Conservation (phyloP, 768 basidiomycete genomes). For the Podaxis mareebaensis region DNA sequence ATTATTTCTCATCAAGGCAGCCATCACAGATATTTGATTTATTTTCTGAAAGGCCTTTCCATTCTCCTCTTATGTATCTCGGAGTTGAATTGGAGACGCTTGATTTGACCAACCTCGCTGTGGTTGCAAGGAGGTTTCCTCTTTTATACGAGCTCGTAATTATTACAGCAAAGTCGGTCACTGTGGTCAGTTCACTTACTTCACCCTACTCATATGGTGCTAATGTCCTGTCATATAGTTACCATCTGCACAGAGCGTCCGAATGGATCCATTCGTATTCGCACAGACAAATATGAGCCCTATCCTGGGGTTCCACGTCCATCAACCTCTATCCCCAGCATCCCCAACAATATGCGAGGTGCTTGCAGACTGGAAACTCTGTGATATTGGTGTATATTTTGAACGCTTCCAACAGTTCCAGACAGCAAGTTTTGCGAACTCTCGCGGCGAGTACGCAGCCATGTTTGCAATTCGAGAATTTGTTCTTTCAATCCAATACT, state of each 20-base stretch:
- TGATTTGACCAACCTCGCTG: not conserved
- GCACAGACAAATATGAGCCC: not conserved
- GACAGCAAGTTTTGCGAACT: not conserved
- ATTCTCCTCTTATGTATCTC: not conserved
- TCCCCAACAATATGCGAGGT: not conserved
- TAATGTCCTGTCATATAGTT: not conserved
- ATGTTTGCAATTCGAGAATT: not conserved
- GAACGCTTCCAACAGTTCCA: slow-evolving; percentile 5
- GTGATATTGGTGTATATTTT: slow-evolving; percentile 11
- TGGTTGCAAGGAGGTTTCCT: slow-evolving; percentile 4
- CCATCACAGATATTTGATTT: not conserved
- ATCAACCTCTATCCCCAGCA: not conserved
- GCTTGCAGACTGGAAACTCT: slow-evolving; percentile 16
- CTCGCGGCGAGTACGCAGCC: not conserved
- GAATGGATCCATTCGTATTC: not conserved
- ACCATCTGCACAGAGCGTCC: not conserved
- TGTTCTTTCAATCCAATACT: not conserved
- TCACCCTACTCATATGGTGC: not conserved
- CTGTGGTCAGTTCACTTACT: not conserved
- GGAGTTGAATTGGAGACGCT: not conserved
- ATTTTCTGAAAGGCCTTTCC: not conserved
- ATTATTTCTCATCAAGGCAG: not conserved
- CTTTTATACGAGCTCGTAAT: not conserved
- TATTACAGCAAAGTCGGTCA: not conserved
- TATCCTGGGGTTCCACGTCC: not conserved